phyloP scores from a whole-genome alignment of 2,329 filamentous ascomycete genomes.

The Pestalotiopsis sp. region DNA sequence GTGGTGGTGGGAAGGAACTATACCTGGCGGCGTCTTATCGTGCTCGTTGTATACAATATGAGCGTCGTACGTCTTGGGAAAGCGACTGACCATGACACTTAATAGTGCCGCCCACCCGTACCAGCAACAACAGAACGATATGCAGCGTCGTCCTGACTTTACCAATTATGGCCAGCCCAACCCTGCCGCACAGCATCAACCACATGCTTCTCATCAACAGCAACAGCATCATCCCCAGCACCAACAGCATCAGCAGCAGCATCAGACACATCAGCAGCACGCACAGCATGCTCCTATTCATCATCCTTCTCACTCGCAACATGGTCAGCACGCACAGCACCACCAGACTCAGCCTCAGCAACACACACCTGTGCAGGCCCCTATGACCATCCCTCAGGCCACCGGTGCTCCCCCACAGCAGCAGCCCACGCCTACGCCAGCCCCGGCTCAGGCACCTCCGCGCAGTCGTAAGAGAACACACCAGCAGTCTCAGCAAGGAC shows the following conservation, averaged over 20 bases:
- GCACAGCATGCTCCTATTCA: slow-evolving; percentile 34
- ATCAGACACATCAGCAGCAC: slow-evolving; percentile 34
- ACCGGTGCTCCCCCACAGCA: slow-evolving; percentile 34
- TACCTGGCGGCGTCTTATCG: not conserved
- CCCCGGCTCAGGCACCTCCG: slow-evolving; percentile 32
- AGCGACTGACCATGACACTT: not conserved
- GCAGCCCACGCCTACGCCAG: slow-evolving; percentile 35
- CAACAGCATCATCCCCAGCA: slow-evolving; percentile 38
- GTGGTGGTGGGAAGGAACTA: not conserved
- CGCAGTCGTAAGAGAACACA: slow-evolving; percentile 35
- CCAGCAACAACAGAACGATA: slow-evolving; percentile 47
- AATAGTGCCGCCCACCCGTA: slow-evolving; percentile 50
- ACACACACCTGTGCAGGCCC: slow-evolving; percentile 38
- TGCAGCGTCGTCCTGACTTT: slow-evolving; percentile 51
- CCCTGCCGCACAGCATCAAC: slow-evolving; percentile 37
- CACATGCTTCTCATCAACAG: slow-evolving; percentile 34
- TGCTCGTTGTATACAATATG: not conserved
- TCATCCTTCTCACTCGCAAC: slow-evolving; percentile 28
- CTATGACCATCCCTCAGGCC: slow-evolving; percentile 38
- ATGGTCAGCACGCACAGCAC: slow-evolving; percentile 30
- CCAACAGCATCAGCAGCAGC: slow-evolving; percentile 23
- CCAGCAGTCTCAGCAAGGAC: slow-evolving; percentile 25
- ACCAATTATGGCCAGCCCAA: slow-evolving; percentile 32
- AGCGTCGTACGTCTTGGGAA: not conserved
- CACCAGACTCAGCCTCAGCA: slow-evolving; percentile 30